These are phyloP conservation scores for Myriosclerotinia curreyana DNA, from an alignment of 2,329 filamentous ascomycete genomes.

Conservation along the genomic window DNA sequence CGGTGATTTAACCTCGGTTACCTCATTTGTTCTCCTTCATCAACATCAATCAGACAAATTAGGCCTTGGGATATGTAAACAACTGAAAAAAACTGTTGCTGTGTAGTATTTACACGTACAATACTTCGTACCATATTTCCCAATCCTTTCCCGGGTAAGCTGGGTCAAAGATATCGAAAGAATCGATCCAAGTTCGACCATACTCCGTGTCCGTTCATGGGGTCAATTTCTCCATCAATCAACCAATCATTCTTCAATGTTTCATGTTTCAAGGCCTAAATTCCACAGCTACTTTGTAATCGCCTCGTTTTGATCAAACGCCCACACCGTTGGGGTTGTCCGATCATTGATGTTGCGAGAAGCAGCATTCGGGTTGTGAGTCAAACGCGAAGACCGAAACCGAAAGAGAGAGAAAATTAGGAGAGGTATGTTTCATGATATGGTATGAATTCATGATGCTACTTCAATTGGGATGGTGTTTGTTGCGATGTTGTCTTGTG, in stretches of 20 bases:
- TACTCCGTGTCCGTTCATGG: constrained; percentile 17
- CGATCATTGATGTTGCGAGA: constrained; percentile 5
- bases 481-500: background rate
- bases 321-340: constrained; percentile 16
- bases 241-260: constrained; percentile 10
- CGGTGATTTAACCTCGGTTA: background rate
- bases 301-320: background rate
- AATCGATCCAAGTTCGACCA: background rate
- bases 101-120: background rate
- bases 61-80: background rate
- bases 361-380: background rate
- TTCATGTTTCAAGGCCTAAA: background rate
- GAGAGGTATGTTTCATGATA: background rate
- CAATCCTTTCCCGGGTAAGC: background rate
- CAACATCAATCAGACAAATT: background rate
- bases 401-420: background rate
- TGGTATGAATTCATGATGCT: background rate
- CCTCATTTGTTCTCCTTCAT: background rate
- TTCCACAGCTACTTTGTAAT: background rate
- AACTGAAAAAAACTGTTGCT: background rate
- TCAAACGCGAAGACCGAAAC: constrained; percentile 18
- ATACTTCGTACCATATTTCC: background rate
- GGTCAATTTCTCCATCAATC: background rate
- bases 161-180: constrained; percentile 9
- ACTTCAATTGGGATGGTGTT: no score